These are phyloP conservation scores for Scedosporium aurantiacum DNA, from an alignment of 2,329 filamentous ascomycete genomes.

Conservation along the genomic window DNA sequence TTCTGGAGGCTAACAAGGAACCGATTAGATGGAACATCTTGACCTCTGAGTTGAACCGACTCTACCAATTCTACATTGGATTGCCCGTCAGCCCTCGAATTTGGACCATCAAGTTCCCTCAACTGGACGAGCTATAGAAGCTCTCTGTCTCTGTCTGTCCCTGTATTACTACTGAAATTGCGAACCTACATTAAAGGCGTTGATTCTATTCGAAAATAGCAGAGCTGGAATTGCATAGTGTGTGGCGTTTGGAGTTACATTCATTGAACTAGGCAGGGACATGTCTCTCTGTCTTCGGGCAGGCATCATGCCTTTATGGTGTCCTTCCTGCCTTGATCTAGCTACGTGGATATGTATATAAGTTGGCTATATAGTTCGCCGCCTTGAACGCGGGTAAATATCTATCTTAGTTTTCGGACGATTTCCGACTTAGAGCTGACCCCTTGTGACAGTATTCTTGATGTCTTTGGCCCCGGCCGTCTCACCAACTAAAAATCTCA, in stretches of 20 bases:
- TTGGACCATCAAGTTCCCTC: slow-evolving; percentile 34
- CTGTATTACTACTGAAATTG: not conserved
- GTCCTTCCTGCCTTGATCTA: not conserved
- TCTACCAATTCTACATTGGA: slow-evolving; percentile 41
- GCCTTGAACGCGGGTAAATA: not conserved
- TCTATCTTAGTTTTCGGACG: not conserved
- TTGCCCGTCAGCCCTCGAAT: slow-evolving; percentile 37
- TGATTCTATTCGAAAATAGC: not conserved
- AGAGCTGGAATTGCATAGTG: not conserved
- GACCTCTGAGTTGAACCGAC: slow-evolving; percentile 31
- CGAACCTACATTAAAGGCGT: not conserved
- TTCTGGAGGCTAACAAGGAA: not conserved
- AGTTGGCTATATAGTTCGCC: not conserved
- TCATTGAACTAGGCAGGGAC: not conserved
- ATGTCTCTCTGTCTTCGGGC: not conserved
- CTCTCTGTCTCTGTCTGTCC: not conserved
- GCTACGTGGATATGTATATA: not conserved
- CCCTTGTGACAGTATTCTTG: too few species aligned
- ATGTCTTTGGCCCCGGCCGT: not conserved
- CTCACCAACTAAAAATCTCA: not conserved
- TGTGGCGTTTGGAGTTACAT: not conserved
- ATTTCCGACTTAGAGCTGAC: not conserved
- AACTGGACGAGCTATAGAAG: slow-evolving; percentile 32
- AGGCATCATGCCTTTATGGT: too few species aligned
- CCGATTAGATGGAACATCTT: slow-evolving; percentile 29